phyloP scores from a whole-genome alignment of 257 asterid genomes.

The Scutellaria baicalensis region DNA sequence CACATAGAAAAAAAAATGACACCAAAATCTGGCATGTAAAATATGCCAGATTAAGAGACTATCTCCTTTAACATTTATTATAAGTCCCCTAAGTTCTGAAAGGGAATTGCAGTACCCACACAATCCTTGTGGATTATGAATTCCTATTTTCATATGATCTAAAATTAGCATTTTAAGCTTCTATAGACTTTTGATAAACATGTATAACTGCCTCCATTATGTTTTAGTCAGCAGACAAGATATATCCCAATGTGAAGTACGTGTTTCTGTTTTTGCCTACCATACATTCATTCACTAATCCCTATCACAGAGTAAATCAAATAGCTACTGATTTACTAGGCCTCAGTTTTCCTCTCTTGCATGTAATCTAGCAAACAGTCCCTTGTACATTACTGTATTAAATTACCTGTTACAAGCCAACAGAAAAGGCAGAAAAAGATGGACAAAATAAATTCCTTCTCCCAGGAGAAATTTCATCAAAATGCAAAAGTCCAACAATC shows the following conservation, averaged over 20 bases:
- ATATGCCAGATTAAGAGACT: background rate
- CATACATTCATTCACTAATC: background rate
- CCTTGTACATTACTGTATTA: background rate
- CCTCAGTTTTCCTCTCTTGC: background rate
- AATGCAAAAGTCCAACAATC: background rate
- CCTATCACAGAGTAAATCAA: background rate
- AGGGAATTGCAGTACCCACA: background rate
- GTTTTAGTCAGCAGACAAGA: background rate
- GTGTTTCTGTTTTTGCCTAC: background rate
- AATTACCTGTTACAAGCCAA: background rate
- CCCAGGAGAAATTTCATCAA: background rate
- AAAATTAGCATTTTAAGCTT: background rate
- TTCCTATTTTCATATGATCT: background rate
- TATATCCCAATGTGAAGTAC: background rate
- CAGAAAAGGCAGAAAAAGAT: background rate
- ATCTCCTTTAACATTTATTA: background rate
- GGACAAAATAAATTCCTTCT: background rate
- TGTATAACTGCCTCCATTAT: background rate
- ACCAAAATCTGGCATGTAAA: background rate
- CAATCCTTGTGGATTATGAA: background rate
- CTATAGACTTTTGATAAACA: background rate
- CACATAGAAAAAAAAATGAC: background rate
- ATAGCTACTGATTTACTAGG: background rate
- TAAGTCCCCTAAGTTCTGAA: background rate
- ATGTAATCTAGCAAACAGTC: background rate